Evolutionary conservation across 2,329 filamentous ascomycete genomes (phyloP), one percentile per base, ranked within the genome.

Genomic region (Paraconiothyrium sp.): DNA sequence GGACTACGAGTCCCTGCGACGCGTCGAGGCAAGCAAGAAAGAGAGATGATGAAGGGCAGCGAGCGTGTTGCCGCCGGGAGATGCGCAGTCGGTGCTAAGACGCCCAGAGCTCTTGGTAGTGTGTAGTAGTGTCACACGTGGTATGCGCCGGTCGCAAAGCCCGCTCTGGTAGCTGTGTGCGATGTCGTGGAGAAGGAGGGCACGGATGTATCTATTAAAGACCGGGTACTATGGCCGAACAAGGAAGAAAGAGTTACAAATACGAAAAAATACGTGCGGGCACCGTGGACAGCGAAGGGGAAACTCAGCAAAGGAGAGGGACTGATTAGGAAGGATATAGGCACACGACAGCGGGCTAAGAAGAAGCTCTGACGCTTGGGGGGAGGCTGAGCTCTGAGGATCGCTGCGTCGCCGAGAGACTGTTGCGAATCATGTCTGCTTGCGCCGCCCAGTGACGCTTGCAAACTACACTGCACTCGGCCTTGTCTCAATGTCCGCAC

Each of bases 341-440:
- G 55, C 66, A 70, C 66, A 60, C 64, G 68, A 68, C 64, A 59
- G 9, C 35, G 6, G 8, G 61, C 59, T 60, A 64, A 64, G 59
- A 64, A 64, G 59, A 14, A 30, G 30, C 61, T 54, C 58, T 69
- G 63, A 65, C 65, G 61, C 57, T 43, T 55, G 49, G 56, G 37
- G 60, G 60, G 64, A 68, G 67, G 68, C 67, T 69, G 68, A 57
- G 61, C 58, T 24, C 20, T 20, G 47, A 11, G 41, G 5, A 27
- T 44, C 54, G n/a, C 30, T 16, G 47, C 56, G 51, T 58, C 37
- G 56, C 47, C 24, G 43, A 30, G 14, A 35, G 14, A 11, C 32
- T 24, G 39, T 43, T n/a, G 46, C 55, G 46, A 57, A 57, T 57
- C 43, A 30, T 7, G 3, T 37, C 3, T n/a, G 14, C 13, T 30